Percentiles rank a stretch among this genome's conserved stretches.
Evolutionary conservation across 2,329 filamentous ascomycete genomes (phyloP).

Genomic region (Aureobasidium musti): DNA sequence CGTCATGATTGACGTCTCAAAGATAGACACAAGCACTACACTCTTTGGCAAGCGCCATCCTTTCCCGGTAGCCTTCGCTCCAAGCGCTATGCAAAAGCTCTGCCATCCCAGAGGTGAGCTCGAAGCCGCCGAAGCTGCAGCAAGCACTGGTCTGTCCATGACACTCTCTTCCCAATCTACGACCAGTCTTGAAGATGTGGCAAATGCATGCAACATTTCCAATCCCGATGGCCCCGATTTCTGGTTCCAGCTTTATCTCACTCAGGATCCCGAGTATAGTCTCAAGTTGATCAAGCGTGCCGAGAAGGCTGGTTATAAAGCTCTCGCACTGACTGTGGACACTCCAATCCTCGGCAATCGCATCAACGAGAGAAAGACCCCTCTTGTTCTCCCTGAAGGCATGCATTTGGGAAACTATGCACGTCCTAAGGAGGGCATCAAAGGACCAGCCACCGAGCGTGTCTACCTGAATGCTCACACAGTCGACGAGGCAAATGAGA

Average conservation of each 20-base stretch:
- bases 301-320: constrained; percentile 39
- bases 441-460: constrained; percentile 8
- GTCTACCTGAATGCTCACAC: constrained; percentile 20
- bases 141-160: constrained; percentile 35
- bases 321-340: constrained; percentile 39
- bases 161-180: constrained; percentile 38
- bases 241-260: constrained; percentile 38
- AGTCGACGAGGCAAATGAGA: constrained; percentile 23
- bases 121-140: constrained; percentile 37
- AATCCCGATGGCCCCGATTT: constrained; percentile 31
- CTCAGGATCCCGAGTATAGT: constrained; percentile 34
- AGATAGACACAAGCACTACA: constrained; percentile 46
- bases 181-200: constrained; percentile 39
- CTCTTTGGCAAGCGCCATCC: constrained; percentile 50
- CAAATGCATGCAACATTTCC: constrained; percentile 26
- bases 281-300: constrained; percentile 35
- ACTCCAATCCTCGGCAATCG: constrained; percentile 40
- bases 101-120: constrained; percentile 39
- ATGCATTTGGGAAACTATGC: constrained; percentile 36
- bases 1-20: constrained; percentile 45
- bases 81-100: constrained; percentile 39
- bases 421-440: background rate
- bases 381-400: constrained; percentile 30
- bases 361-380: constrained; percentile 38
- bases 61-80: constrained; percentile 40